A percentile compares a stretch with the other conserved stretches of the same genome.
phyloP scores from a whole-genome alignment of 257 asterid genomes.

The Linderniella brevidens region DNA sequence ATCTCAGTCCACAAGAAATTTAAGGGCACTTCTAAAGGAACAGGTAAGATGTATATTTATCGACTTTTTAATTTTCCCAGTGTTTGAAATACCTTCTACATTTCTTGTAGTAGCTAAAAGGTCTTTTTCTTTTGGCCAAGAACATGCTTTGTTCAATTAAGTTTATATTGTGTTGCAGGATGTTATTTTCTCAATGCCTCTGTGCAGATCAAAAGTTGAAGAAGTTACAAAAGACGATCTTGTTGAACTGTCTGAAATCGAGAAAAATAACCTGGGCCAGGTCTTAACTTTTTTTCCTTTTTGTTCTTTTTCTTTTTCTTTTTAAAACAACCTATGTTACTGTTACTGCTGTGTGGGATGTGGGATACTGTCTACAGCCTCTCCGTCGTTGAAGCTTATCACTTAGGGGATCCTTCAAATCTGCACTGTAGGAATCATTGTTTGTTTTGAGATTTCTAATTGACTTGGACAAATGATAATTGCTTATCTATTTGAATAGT shows the following conservation, averaged over 20 bases:
- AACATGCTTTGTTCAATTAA: slow-evolving; percentile 9
- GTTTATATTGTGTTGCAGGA: slow-evolving; percentile 32
- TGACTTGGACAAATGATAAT: no score
- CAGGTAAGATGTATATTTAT: slow-evolving; percentile 36
- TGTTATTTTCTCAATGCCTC: slow-evolving; percentile 80
- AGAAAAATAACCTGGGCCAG: slow-evolving; percentile 63
- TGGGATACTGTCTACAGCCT: no score
- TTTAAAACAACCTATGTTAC: no score
- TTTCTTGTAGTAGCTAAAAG: slow-evolving; percentile 1
- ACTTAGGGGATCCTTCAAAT: no score
- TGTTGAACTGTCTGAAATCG: slow-evolving; percentile 65
- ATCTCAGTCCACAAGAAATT: slow-evolving; percentile 77
- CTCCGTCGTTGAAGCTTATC: no score
- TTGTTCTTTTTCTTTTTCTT: not conserved
- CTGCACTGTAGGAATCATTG: no score
- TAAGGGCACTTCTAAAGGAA: slow-evolving; percentile 74
- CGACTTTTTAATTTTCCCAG: slow-evolving; percentile 5
- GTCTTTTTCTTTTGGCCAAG: slow-evolving; percentile 4
- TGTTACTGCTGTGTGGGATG: no score
- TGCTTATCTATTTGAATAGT: no score
- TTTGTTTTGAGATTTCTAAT: no score
- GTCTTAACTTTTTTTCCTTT: slow-evolving; percentile 21
- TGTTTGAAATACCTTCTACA: slow-evolving; percentile 3
- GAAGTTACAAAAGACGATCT: slow-evolving; percentile 68
- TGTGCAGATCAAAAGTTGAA: slow-evolving; percentile 56